Evolutionary conservation across 192 early-diverging fungal genomes (phyloP).

Genomic region (Coemansia sp.): DNA sequence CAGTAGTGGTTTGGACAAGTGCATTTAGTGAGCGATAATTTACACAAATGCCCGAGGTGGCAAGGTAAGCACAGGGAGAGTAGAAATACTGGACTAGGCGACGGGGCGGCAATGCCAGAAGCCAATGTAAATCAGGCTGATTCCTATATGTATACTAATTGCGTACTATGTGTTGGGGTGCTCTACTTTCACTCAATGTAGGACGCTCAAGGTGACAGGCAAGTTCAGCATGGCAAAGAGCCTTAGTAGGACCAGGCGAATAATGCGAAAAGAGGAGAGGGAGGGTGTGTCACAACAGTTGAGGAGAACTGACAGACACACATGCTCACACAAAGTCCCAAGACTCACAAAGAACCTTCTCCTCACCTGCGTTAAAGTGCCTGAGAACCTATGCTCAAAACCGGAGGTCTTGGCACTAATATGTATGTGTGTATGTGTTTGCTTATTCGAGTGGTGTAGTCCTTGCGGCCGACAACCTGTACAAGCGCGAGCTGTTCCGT

Average conservation of each 20-base stretch:
- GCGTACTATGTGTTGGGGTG: background rate
- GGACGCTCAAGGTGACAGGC: conserved; percentile 47
- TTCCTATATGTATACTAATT: background rate
- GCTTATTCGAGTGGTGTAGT: conserved; percentile 43
- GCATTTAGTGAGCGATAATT: background rate
- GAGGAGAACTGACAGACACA: conserved; percentile 1
- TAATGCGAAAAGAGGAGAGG: background rate
- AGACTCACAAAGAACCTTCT: background rate
- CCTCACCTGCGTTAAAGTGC: background rate
- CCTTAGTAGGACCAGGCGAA: background rate
- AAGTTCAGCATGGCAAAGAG: conserved; percentile 3
- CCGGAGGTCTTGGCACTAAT: background rate
- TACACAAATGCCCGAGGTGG: conserved; percentile 31
- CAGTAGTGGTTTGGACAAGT: background rate
- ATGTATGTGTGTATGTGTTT: background rate
- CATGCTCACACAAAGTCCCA: background rate
- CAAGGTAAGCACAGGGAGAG: conserved; percentile 20
- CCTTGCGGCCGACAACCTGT: conserved; percentile 88
- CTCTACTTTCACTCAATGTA: conserved; percentile 6
- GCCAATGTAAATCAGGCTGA: background rate
- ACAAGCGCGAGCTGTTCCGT: conserved; percentile 88
- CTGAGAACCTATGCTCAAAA: background rate
- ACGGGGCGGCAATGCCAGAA: background rate
- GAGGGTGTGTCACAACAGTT: background rate
- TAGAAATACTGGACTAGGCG: background rate